Conservation (phyloP, 2,329 filamentous ascomycete species). For the Ophiostoma sp. region DNA sequence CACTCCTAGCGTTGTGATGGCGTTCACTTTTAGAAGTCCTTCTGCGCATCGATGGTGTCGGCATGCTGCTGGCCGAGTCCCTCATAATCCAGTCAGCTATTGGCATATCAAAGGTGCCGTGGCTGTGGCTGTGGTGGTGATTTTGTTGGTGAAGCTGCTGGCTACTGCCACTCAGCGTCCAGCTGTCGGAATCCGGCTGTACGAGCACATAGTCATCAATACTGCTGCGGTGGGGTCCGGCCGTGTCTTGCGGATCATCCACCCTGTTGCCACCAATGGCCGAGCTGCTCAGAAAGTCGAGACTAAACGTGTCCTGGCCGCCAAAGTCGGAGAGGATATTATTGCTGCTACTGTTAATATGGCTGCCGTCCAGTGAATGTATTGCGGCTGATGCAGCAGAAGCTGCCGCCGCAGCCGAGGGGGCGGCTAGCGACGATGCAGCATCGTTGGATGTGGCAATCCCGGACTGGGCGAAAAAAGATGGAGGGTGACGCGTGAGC, state of each 20-base stretch:
- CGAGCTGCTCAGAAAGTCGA: slow-evolving; percentile 31
- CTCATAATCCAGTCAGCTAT: background rate
- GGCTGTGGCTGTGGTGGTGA: slow-evolving; percentile 17
- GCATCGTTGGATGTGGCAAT: background rate
- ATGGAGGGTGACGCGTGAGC: background rate
- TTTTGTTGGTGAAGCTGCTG: background rate
- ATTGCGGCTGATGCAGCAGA: background rate
- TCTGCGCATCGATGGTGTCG: background rate
- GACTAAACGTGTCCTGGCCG: slow-evolving; percentile 24
- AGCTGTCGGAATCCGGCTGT: background rate
- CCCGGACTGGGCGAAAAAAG: background rate
- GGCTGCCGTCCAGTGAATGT: background rate
- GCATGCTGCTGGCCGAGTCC: background rate
- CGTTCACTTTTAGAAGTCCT: background rate
- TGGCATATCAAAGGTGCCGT: slow-evolving; percentile 29
- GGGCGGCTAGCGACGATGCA: too few relatives aligned
- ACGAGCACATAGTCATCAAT: slow-evolving; percentile 2
- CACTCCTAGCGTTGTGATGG: background rate
- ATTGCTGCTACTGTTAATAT: background rate
- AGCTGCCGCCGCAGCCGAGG: background rate
- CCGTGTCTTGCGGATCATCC: slow-evolving; percentile 12
- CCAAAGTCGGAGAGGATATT: background rate
- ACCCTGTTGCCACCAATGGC: slow-evolving; percentile 28
- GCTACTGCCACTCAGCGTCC: background rate
- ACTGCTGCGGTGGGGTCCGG: background rate